Evolutionary conservation across 2,329 filamentous ascomycete species (phyloP).

Genomic region (Neofusicoccum cordaticola): DNA sequence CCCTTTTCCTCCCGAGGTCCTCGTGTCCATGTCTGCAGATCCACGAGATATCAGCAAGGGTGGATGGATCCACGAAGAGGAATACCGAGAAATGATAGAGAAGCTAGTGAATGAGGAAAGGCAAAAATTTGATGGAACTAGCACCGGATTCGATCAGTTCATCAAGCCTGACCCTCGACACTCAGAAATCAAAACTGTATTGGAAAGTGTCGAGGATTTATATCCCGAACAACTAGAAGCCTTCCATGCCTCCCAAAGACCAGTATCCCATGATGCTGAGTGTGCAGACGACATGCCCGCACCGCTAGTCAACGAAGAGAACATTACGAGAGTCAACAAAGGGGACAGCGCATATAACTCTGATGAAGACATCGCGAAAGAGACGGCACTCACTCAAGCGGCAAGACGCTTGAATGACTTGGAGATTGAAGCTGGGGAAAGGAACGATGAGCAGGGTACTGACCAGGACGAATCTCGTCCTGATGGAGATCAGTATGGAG

Average conservation of each 20-base stretch:
- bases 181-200: constrained; percentile 65
- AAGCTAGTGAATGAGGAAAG: constrained; percentile 65
- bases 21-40: constrained; percentile 88
- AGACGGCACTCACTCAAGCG: background rate
- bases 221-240: constrained; percentile 63
- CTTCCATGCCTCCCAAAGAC: constrained; percentile 16
- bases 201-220: constrained; percentile 84
- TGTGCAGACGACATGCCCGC: background rate
- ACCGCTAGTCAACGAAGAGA: constrained; percentile 63
- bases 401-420: background rate
- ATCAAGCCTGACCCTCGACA: constrained; percentile 54
- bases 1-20: constrained; percentile 75
- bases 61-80: constrained; percentile 92
- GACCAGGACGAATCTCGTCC: background rate
- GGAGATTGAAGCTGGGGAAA: background rate
- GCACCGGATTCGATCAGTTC: constrained; percentile 64
- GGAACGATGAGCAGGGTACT: background rate
- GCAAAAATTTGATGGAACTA: constrained; percentile 42
- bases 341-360: constrained; percentile 41
- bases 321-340: constrained; percentile 50
- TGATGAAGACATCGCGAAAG: constrained; percentile 37
- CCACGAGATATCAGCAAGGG: constrained; percentile 66
- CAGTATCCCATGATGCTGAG: background rate
- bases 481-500: background rate
- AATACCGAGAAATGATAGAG: constrained; percentile 66